These are phyloP conservation scores for Monosporozyma solicola DNA, from an alignment of 805 yeast species.

Conservation along the genomic window DNA sequence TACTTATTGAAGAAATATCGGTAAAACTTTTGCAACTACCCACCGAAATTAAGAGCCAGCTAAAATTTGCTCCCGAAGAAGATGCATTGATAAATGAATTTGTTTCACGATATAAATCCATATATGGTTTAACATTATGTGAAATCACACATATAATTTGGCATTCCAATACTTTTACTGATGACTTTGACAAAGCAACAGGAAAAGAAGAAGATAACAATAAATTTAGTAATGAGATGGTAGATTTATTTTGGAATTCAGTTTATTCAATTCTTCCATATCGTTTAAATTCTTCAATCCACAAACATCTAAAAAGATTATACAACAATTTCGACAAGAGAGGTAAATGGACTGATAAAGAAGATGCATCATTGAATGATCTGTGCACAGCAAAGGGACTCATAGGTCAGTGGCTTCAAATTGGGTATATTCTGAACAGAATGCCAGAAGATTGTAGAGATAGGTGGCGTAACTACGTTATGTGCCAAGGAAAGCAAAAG, in stretches of 20 bases:
- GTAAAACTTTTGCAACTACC: constrained; percentile 23
- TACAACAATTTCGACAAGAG: constrained; percentile 77
- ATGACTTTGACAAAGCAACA: constrained; percentile 32
- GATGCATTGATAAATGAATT: constrained; percentile 65
- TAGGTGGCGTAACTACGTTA: constrained; percentile 85
- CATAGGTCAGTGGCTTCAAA: constrained; percentile 81
- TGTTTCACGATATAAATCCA: constrained; percentile 51
- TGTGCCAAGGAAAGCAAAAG: constrained; percentile 66
- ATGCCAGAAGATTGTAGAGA: constrained; percentile 97
- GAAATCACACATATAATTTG: constrained; percentile 76
- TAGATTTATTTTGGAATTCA: constrained; percentile 59
- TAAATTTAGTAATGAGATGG: neutral
- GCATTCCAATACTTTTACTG: constrained; percentile 58
- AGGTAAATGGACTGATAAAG: constrained; percentile 76
- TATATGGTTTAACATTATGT: constrained; percentile 47
- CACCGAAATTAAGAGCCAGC: neutral
- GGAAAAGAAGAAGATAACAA: constrained; percentile 18
- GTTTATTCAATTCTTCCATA: constrained; percentile 65
- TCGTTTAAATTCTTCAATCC: constrained; percentile 73
- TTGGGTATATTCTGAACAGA: constrained; percentile 66
- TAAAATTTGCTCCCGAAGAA: constrained; percentile 24
- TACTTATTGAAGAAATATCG: neutral
- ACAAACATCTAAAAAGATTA: constrained; percentile 78
- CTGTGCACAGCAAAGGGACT: constrained; percentile 43
- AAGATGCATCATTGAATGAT: constrained; percentile 53